Conservation (phyloP, 257 asterid species). For the Rhazya stricta region DNA sequence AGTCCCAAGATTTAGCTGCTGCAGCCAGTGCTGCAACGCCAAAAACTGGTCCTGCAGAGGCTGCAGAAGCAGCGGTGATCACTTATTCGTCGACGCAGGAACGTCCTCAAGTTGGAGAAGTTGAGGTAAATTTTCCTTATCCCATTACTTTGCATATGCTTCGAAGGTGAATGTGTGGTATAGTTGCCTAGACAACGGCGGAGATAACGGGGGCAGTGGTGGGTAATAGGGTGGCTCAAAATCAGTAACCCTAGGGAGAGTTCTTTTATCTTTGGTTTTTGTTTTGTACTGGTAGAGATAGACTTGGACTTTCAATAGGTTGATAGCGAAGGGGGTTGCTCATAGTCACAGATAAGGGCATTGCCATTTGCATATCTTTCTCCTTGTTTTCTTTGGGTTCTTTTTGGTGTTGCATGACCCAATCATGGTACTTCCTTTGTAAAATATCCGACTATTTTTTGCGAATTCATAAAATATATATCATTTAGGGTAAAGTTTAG, state of each 20-base stretch:
- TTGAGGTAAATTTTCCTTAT: not conserved
- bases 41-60: not conserved
- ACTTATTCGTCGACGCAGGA: not conserved
- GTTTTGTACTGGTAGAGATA: too few relatives aligned
- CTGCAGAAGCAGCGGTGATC: constrained; percentile 1
- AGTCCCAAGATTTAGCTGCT: constrained; percentile 6
- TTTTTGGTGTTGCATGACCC: too few relatives aligned
- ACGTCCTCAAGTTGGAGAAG: not conserved
- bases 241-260: not conserved
- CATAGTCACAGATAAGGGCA: not conserved
- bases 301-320: too few relatives aligned
- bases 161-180: not conserved
- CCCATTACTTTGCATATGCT: not conserved
- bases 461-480: too few relatives aligned
- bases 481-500: too few relatives aligned
- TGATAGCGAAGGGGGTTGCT: too few relatives aligned
- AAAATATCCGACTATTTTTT: too few relatives aligned
- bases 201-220: not conserved
- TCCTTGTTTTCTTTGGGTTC: not conserved
- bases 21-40: not conserved
- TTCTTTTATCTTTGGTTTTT: too few relatives aligned
- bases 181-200: not conserved
- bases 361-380: not conserved
- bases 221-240: not conserved
- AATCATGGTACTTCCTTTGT: too few relatives aligned